Evolutionary conservation across 495 filamentous ascomycete species (phyloP), one percentile per base, ranked within the genome.

Genomic region (Viridothelium virens): DNA sequence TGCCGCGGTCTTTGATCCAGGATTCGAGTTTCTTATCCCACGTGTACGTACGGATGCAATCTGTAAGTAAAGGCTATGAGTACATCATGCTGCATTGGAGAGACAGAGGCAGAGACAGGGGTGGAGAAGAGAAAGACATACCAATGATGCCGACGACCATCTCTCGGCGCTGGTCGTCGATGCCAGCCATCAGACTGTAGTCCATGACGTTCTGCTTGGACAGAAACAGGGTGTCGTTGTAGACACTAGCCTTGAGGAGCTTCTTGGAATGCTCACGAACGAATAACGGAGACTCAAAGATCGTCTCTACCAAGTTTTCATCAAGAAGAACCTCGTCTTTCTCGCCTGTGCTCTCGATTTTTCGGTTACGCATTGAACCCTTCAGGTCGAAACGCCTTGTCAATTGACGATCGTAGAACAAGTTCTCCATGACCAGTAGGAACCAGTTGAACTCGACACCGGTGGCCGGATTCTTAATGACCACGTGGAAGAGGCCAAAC

Each of bases 1-100:
- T 87, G 62, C 92, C 92, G 41, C 92, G 87, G 71, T 95, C 90
- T 77, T 99, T 99, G 79, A 97, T 96, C 94, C 94, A 99, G 37
- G 87, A 92, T 77, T 99, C 94, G 10, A 99, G 83, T 71, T 95
- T 96, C 81, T 99, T 99, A 77, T 99, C 94, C 94, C 95, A 99
- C 12, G 94, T 99, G 73, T 96, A 99, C 0, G 94, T 99, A 47
- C 94, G 86, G 69, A 99, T 97, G 75, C 92, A 97, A 73, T 99
- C 94, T 74, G 66, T 48, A 38, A 38, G 38, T 25, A 56, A 38
- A 44, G 47, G 5, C 7, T 59, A 1, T 59, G 1, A 72, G 59
- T 68, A 31, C 38, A 39, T n/a, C 10, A 47, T 67, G 46, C 6
- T 53, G 38, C 16, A 36, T n/a, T 36, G 59, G 50, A 14, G 44